A percentile compares a stretch with the other conserved stretches of the same genome.
Conservation (phyloP, 208 protist species). For the Borovskyia barvae region DNA sequence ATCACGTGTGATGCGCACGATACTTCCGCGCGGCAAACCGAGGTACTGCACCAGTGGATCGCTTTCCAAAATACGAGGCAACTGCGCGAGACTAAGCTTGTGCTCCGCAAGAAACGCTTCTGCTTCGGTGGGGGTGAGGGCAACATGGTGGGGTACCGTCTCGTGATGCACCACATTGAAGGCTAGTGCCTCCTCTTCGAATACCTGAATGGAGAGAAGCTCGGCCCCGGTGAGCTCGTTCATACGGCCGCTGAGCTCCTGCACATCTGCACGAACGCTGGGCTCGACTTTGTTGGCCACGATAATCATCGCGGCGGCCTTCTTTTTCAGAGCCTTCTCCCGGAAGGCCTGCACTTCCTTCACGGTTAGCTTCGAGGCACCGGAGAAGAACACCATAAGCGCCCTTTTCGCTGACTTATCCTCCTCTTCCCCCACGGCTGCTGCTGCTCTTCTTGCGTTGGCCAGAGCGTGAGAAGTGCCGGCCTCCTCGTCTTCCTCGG, state of each 20-base stretch:
- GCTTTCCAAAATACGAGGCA: slow-evolving; percentile 93
- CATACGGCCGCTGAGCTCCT: slow-evolving; percentile 63
- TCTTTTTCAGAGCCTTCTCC: slow-evolving; percentile 59
- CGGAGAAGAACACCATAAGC: slow-evolving; percentile 72
- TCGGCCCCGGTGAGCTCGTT: slow-evolving; percentile 35
- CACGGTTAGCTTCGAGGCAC: slow-evolving; percentile 37
- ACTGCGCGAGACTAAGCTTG: slow-evolving; percentile 92
- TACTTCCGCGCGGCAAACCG: slow-evolving; percentile 85
- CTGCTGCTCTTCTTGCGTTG: too few species aligned
- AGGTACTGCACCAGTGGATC: slow-evolving; percentile 96
- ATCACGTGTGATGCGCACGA: slow-evolving; percentile 94
- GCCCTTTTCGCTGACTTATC: slow-evolving; percentile 17
- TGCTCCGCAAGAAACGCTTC: slow-evolving; percentile 72
- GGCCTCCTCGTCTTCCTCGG: slow-evolving; percentile 4
- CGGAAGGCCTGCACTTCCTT: slow-evolving; percentile 57
- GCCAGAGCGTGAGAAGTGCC: neutral
- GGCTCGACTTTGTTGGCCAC: slow-evolving; percentile 47
- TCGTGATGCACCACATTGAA: slow-evolving; percentile 96
- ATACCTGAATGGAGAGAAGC: slow-evolving; percentile 88
- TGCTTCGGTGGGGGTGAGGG: slow-evolving; percentile 72
- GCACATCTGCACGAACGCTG: slow-evolving; percentile 47
- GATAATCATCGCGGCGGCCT: slow-evolving; percentile 60
- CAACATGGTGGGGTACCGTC: slow-evolving; percentile 93
- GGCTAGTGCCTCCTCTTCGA: slow-evolving; percentile 92
- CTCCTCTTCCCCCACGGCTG: neutral